These are phyloP conservation scores for Colletotrichum truncatum DNA, from an alignment of 2,329 filamentous ascomycete genomes.

Conservation along the genomic window DNA sequence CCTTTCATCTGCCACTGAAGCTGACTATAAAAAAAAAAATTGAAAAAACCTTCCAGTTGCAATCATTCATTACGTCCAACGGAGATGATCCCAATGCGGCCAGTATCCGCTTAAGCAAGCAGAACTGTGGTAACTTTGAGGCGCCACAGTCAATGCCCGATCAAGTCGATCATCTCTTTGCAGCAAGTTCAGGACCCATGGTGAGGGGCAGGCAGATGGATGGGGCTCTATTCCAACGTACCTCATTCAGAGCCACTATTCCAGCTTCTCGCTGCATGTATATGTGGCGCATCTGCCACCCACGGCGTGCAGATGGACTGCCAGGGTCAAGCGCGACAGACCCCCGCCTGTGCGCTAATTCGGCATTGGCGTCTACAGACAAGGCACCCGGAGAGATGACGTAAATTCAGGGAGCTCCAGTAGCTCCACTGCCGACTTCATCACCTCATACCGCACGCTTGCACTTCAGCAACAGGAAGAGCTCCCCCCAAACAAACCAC, in stretches of 20 bases:
- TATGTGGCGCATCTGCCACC: not conserved
- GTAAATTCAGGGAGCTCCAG: conserved; percentile 25
- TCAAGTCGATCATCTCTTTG: not conserved
- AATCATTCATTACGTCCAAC: too few species aligned
- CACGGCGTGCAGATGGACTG: not conserved
- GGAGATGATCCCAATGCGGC: too few species aligned
- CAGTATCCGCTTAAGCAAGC: too few species aligned
- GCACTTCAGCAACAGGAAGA: not conserved
- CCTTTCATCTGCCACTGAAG: not conserved
- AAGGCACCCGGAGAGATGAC: conserved; percentile 25
- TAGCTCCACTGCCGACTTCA: conserved; percentile 32
- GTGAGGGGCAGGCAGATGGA: not conserved
- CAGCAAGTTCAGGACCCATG: not conserved
- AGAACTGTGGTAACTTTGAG: too few species aligned
- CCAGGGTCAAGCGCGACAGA: conserved; percentile 11
- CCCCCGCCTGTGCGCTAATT: conserved; percentile 14
- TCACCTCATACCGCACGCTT: conserved; percentile 13
- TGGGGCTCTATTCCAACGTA: too few species aligned
- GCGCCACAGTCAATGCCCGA: too few species aligned
- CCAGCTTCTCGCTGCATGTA: too few species aligned
- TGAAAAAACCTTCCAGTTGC: too few species aligned
- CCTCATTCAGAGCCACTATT: too few species aligned
- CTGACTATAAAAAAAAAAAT: too few species aligned
- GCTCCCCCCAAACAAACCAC: conserved; percentile 1
- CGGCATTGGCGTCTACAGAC: conserved; percentile 16